Evolutionary conservation across 2,329 filamentous ascomycete species (phyloP), one percentile per base, ranked within the genome.

Genomic region (Parastagonospora nodorum): DNA sequence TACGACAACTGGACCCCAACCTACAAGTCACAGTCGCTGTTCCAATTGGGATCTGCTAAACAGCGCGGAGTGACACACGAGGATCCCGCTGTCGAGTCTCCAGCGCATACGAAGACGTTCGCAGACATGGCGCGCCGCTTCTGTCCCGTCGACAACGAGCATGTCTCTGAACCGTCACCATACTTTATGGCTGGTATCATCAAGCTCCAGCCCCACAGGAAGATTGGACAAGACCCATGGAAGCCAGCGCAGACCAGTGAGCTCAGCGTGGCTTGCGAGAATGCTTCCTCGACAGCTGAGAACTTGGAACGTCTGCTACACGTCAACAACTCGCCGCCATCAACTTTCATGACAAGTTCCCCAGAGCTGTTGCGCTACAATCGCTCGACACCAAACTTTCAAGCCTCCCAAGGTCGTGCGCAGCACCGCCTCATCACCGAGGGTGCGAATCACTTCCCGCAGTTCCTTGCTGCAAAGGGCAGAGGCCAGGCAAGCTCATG

Each of bases 111-210:
- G 9, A 57, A 53, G 7, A 66, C 61, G 3, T 69, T 71, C 31
- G 67, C 64, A 31, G 61, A 68, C 19, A 72, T 73, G 68, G 61
- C 66, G 4, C 63, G 66, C 35, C 52, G 61, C 11, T 56, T 45
- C 30, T 47, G 57, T 47, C 48, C 45, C 11, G 37, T 48, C 14
- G 59, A 64, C 14, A 30, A 52, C 9, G 51, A 63, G 8, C 42
- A 48, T 9, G 56, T 58, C 12, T 15, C 33, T 29, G 51, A 61
- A 14, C 47, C 50, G 8, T 47, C 53, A 9, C 47, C 54, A n/a
- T 55, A 63, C 12, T 53, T 52, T 14, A 51, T 60, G 19, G 35
- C 57, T 9, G 57, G 62, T 10, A 50, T 69, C 12, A 50, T 70
- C 42, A 60, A 57, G 28, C 41, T 64, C 11, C 60, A 68, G 38